These are phyloP conservation scores for Rhodotorula sphaerocarpa DNA, from an alignment of 768 basidiomycete genomes.

Conservation along the genomic window DNA sequence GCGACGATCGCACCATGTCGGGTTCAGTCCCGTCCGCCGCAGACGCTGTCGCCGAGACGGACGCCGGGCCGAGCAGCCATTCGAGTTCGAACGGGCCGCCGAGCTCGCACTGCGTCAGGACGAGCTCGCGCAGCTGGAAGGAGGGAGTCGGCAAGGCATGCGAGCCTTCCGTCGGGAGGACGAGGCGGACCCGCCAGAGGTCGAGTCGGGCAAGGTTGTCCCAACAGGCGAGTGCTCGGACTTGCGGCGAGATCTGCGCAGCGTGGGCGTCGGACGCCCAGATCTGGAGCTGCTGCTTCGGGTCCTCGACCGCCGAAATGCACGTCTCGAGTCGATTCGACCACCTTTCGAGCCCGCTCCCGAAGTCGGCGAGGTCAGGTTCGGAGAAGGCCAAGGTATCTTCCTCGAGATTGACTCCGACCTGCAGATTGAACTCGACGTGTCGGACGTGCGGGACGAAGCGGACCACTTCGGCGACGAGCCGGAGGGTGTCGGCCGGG, in stretches of 20 bases:
- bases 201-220: conserved; percentile 10
- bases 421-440: conserved; percentile 9
- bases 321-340: neutral
- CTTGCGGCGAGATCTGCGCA: neutral
- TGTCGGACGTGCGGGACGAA: neutral
- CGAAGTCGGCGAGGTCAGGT: neutral
- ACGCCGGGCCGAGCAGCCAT: neutral
- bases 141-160: neutral
- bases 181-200: conserved; percentile 17
- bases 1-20: neutral
- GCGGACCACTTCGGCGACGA: neutral
- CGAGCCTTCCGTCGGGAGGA: neutral
- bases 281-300: conserved; percentile 7
- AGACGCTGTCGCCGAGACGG: too few relatives aligned
- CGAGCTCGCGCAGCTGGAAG: neutral
- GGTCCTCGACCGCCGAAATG: conserved; percentile 4
- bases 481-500: neutral
- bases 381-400: neutral
- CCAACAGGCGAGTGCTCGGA: conserved; percentile 1
- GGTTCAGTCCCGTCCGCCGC: too few relatives aligned
- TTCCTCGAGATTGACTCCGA: conserved; percentile 8
- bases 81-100: neutral
- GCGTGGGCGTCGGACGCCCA: neutral
- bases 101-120: neutral
- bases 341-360: neutral